Evolutionary conservation across 2,329 filamentous ascomycete species (phyloP).

Genomic region (Chaetomium sp.): DNA sequence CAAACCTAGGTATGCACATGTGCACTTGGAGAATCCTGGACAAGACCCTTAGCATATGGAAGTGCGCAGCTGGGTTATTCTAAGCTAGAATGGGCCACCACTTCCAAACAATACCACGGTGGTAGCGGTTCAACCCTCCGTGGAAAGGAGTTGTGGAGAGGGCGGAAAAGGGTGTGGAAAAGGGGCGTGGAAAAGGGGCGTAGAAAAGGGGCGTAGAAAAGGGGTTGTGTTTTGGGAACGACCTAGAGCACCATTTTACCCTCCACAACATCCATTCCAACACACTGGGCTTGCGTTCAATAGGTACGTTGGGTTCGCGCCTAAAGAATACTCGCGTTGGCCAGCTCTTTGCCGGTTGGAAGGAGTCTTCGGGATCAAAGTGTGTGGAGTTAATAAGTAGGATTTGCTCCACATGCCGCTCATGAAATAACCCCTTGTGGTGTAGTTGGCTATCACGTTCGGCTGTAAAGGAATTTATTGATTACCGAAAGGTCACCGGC

Average conservation of each 20-base stretch:
- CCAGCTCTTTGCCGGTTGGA: neutral
- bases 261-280: neutral
- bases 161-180: neutral
- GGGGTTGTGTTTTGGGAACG: neutral
- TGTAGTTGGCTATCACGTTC: conserved; percentile 28
- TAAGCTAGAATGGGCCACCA: neutral
- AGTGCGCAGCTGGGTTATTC: neutral
- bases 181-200: too few species aligned
- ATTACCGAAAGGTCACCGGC: conserved; percentile 19
- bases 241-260: neutral
- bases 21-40: too few species aligned
- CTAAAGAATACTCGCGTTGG: neutral
- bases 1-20: too few species aligned
- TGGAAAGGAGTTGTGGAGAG: neutral
- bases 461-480: conserved; percentile 25
- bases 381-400: neutral
- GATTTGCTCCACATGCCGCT: neutral
- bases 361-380: neutral
- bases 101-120: neutral
- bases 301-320: too few species aligned
- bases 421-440: conserved; percentile 19
- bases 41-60: neutral
- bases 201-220: neutral
- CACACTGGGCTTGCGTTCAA: too few species aligned
- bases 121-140: neutral